Conservation (phyloP, 129 eudicot species). For the Saposhnikovia divaricata region DNA sequence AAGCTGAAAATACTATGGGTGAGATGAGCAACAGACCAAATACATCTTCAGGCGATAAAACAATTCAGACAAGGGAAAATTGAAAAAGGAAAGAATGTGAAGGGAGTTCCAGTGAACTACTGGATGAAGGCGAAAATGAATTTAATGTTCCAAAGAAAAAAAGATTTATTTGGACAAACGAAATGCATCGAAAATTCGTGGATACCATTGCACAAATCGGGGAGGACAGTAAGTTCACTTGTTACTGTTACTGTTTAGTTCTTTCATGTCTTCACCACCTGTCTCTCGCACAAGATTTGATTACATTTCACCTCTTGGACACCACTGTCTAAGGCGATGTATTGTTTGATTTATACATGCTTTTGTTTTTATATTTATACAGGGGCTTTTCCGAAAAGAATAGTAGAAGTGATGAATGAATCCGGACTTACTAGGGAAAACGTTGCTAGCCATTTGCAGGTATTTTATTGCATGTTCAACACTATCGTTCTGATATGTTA, state of each 20-base stretch:
- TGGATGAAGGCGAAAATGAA: background rate
- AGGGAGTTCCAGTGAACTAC: background rate
- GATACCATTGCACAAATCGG: background rate
- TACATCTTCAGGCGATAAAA: background rate
- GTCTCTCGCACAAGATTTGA: background rate
- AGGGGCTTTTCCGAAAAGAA: background rate
- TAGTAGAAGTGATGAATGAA: background rate
- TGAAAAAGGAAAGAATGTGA: background rate
- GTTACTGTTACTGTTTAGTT: background rate
- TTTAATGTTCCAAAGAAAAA: background rate
- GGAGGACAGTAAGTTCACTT: background rate
- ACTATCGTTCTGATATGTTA: background rate
- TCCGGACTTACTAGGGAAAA: background rate
- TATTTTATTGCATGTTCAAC: background rate
- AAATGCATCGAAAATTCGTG: background rate
- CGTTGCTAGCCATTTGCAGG: slow-evolving; percentile 6
- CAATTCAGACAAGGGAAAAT: background rate
- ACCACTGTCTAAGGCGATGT: background rate
- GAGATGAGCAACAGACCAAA: background rate
- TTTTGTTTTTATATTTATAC: background rate
- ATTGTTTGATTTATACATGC: background rate
- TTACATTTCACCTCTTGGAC: background rate
- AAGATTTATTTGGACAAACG: background rate
- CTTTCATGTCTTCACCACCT: background rate
- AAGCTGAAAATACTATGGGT: background rate